Base-by-base conservation (phyloP, 2,329 filamentous ascomycete species). In the Phyllosticta citribraziliensis region DNA sequence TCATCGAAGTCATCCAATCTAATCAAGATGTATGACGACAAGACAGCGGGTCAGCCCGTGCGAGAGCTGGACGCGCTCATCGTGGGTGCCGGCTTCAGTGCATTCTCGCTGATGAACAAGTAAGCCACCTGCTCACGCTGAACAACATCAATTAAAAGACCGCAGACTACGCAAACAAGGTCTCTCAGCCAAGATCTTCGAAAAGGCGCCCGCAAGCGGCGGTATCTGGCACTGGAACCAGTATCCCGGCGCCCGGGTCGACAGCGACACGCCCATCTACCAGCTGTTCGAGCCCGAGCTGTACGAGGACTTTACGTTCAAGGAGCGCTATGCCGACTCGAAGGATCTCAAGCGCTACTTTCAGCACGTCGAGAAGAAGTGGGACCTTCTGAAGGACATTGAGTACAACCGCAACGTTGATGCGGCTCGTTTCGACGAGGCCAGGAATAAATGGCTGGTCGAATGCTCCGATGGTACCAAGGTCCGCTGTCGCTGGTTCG, bases 401-500 rank as follows among this genome's bases (percentile, higher is more conserved):
- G 59, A 61, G 3, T 84, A 80, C 67, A 69, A 77, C 25, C 73
- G 74, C 10, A 70, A 70, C 6, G 76, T 83, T 0, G 67, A 72
- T 5, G 73, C 69, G 2, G 78, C 76, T 1, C 65, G 68, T 1
- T 82, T 76, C 64, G 69, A 81, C 58, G 66, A 69, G 0, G 63
- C 65, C 0, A 60, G 69, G 1, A 60, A 51, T 14, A 47, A 60
- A 52, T 60, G 70, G 70, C 0, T 65, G 67, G 30, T 84, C 80
- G 82, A 72, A 68, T 0, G 66, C 83, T 14, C 70, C 63, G 8
- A 79, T 77, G 0, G 72, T 72, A 9, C 73, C 74, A 30, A 79
- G 79, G 2, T 64, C 69, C 78, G 14, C 65, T 79, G 58, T 70
- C 72, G 27, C 73, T 72, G 35, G 76, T 73, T n/a, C 78, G 78